These are phyloP conservation scores for Akanthomyces lecanii DNA, from an alignment of 2,329 filamentous ascomycete genomes.

Conservation along the genomic window DNA sequence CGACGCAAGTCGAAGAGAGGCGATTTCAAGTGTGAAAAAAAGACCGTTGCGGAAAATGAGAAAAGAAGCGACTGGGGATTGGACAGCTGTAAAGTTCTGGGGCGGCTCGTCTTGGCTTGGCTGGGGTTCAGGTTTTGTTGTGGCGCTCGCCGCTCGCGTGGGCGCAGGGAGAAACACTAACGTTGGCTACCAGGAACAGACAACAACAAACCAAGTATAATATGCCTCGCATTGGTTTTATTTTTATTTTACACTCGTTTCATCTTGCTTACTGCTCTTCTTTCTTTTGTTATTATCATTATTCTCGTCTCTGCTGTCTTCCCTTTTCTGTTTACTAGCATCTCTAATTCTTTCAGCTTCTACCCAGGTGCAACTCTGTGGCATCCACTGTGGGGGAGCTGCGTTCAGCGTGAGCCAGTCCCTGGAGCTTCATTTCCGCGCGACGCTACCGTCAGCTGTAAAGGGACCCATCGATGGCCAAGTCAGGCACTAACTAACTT, in stretches of 20 bases:
- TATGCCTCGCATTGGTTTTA: too few relatives aligned
- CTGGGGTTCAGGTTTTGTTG: neutral
- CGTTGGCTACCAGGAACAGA: neutral
- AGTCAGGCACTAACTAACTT: too few relatives aligned
- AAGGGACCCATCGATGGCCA: too few relatives aligned
- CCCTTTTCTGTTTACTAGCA: neutral
- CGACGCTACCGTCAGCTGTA: neutral
- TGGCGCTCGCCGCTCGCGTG: neutral
- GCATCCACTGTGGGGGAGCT: constrained; percentile 7
- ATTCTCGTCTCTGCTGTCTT: neutral
- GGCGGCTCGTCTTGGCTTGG: neutral
- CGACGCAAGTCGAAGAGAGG: neutral
- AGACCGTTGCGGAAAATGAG: neutral
- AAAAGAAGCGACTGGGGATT: neutral
- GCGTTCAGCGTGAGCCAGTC: neutral
- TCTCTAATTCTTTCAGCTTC: neutral
- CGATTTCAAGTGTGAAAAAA: neutral
- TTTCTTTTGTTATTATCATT: too few relatives aligned
- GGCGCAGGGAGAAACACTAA: neutral
- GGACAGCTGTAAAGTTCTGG: neutral
- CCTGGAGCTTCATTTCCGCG: neutral
- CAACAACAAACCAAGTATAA: too few relatives aligned
- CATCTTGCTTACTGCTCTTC: too few relatives aligned
- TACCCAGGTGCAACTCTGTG: neutral
- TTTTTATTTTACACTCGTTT: too few relatives aligned